Evolutionary conservation across 805 yeast species (phyloP).

Genomic region (Yarrowia sp.): DNA sequence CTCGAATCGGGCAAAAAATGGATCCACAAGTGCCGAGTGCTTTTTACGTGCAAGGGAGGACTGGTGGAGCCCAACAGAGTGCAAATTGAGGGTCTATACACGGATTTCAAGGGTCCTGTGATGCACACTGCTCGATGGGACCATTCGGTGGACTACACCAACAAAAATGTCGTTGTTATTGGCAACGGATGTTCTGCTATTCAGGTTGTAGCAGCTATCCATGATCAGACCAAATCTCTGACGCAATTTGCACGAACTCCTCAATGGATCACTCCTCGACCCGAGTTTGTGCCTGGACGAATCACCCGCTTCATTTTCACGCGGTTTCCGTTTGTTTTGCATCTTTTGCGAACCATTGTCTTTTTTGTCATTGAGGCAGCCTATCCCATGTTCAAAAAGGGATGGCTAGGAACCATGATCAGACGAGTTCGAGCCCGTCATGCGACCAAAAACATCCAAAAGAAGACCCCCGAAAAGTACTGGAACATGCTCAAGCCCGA

Average conservation of each 20-base stretch:
- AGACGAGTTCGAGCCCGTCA: slow-evolving; percentile 2
- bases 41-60: slow-evolving; percentile 27
- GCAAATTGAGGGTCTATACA: slow-evolving; percentile 26
- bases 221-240: slow-evolving; percentile 19
- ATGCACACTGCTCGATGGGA: slow-evolving; percentile 30
- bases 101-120: slow-evolving; percentile 28
- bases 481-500: slow-evolving; percentile 28
- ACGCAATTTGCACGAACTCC: slow-evolving; percentile 28
- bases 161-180: slow-evolving; percentile 26
- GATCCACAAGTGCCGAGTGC: slow-evolving; percentile 25
- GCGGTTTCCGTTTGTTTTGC: background rate
- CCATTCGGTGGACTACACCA: slow-evolving; percentile 21
- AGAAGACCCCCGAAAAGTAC: slow-evolving; percentile 27
- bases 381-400: slow-evolving; percentile 27
- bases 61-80: slow-evolving; percentile 27
- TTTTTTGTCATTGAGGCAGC: slow-evolving; percentile 26
- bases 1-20: slow-evolving; percentile 23
- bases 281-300: background rate
- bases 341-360: slow-evolving; percentile 21
- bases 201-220: slow-evolving; percentile 27
- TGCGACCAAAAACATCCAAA: slow-evolving; percentile 24
- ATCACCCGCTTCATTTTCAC: background rate
- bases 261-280: slow-evolving; percentile 29
- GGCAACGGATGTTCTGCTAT: slow-evolving; percentile 29
- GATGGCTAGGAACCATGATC: slow-evolving; percentile 20